Evolutionary conservation across 305 asterid genomes (phyloP).

Genomic region (Andrographis paniculata): DNA sequence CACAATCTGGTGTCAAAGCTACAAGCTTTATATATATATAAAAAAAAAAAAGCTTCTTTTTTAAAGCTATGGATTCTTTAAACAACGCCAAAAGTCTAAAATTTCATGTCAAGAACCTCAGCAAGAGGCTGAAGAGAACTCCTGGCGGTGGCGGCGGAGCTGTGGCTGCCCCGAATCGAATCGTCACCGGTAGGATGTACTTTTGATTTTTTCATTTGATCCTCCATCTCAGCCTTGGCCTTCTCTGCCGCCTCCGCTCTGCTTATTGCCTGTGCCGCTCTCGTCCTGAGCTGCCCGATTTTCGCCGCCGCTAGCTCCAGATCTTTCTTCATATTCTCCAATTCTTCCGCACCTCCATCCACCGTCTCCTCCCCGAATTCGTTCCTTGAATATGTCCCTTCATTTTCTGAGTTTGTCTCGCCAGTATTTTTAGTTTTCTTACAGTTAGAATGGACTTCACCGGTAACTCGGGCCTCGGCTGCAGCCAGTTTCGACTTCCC

Average conservation of each 20-base stretch:
- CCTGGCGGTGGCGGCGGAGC: background rate
- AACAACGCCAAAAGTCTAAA: too few relatives aligned
- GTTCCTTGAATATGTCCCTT: constrained; percentile 13
- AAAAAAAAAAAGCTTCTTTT: too few relatives aligned
- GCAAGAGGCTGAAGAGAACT: constrained; percentile 36
- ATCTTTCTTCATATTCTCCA: constrained; percentile 32
- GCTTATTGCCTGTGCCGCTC: constrained; percentile 72
- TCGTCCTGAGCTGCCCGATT: constrained; percentile 43
- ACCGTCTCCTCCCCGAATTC: constrained; percentile 11
- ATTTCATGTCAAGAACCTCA: constrained; percentile 44
- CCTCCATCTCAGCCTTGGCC: constrained; percentile 42
- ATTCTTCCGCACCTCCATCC: constrained; percentile 13
- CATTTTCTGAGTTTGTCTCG: constrained; percentile 5
- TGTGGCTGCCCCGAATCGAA: background rate
- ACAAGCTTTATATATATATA: too few relatives aligned
- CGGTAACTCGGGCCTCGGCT: constrained; percentile 28
- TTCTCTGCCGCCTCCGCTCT: constrained; percentile 75
- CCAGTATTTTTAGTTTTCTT: constrained; percentile 1
- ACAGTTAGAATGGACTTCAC: background rate
- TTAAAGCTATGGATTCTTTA: too few relatives aligned
- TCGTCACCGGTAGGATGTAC: too few relatives aligned
- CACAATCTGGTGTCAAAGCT: too few relatives aligned
- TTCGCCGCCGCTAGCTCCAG: constrained; percentile 33
- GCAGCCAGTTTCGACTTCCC: constrained; percentile 37
- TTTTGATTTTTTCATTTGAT: constrained; percentile 38